Percentiles rank a stretch among this genome's conserved stretches.
Evolutionary conservation across 495 filamentous ascomycete genomes (phyloP).

Genomic region (Bathelium albidoporum): DNA sequence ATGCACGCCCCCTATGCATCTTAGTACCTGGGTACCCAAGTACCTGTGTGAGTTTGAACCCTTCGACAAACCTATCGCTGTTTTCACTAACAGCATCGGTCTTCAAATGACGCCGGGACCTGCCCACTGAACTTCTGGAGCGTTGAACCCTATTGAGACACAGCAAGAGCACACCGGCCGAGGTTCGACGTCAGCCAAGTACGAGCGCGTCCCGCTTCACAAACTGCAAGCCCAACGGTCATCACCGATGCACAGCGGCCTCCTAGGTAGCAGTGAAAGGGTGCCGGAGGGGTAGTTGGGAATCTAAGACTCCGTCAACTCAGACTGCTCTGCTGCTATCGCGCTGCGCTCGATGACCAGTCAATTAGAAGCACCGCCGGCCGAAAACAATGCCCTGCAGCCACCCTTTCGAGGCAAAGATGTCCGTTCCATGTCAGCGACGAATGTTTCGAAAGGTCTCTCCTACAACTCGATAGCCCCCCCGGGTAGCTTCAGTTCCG

Average conservation of each 20-base stretch:
- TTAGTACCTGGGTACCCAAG: neutral
- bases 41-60: neutral
- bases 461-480: conserved; percentile 35
- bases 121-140: too few species aligned
- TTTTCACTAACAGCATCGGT: neutral
- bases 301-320: conserved; percentile 14
- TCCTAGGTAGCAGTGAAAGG: neutral
- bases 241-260: neutral
- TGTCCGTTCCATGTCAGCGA: conserved; percentile 26
- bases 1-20: neutral
- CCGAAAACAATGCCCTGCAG: conserved; percentile 21
- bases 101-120: neutral
- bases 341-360: conserved; percentile 22
- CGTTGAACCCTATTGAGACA: too few species aligned
- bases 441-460: conserved; percentile 22
- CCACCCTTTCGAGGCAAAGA: conserved; percentile 28
- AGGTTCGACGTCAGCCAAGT: neutral
- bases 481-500: conserved; percentile 88
- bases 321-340: conserved; percentile 1
- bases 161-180: neutral
- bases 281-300: conserved; percentile 2
- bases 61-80: too few species aligned
- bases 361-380: conserved; percentile 19
- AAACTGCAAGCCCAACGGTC: neutral
- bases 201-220: neutral